Base-by-base conservation (phyloP, 495 filamentous ascomycete genomes). In the Neurospora cerealis region DNA sequence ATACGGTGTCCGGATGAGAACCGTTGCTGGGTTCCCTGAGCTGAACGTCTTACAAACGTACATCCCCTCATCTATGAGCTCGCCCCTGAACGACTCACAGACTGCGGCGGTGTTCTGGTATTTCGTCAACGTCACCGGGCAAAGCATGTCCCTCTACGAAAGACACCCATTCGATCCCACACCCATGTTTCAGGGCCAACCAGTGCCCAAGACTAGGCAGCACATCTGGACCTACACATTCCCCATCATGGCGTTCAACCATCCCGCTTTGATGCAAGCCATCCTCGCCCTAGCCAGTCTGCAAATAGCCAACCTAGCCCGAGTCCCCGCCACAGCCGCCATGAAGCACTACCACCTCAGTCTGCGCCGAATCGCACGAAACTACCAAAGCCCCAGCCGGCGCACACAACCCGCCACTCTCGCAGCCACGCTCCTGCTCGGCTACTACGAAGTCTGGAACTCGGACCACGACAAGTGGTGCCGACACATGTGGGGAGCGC, bases 391-490 rank as follows among this genome's bases (percentile, higher is more conserved):
- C 48, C 88, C 89, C 13, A 86, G 79, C 69, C 90, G 91, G 77
- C 90, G 96, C n/a, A 88, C 88, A 19, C 89, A 93, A 73, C 86
- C 93, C 13, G 90, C 93, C 0, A 98, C 95, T 0, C 84, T 99
- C 19, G 94, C 95, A 15, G 94, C 96, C 19, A 92, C 93, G 2
- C 83, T 97, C n/a, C 83, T 98, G 21, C 87, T 99, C 32, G 93
- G 91, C 2, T 99, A 93, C 78, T 99, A 97, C 78, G 96, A 98
- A 80, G 93, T 97, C 28, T 94, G 95, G 88, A 91, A 92, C 62
- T 96, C 94, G 19, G 96, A 99, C 76, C 96, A 98, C 78, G 88
- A 92, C 70, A 97, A 97, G 81, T 99, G 96, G 96, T 94, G 93
- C 76, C 95, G 89, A 72, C 96, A 99, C 79, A 85, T 98, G 74